A percentile compares a stretch with the other conserved stretches of the same genome.
phyloP scores from a whole-genome alignment of 148 eudicot species.

The Vaccinium corymbosum region DNA sequence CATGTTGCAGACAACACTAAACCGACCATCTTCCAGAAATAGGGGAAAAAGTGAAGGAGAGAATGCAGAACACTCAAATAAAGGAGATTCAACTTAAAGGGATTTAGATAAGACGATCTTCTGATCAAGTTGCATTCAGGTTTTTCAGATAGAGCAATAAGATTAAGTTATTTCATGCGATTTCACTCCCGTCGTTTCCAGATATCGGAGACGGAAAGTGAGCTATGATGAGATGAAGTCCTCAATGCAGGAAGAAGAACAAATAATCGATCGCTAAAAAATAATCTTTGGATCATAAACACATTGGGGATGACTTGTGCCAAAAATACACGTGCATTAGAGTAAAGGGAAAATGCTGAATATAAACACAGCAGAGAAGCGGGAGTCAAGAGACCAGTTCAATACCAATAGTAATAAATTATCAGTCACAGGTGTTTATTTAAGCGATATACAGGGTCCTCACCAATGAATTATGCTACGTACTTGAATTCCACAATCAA shows the following conservation, averaged over 20 bases:
- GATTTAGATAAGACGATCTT: not conserved
- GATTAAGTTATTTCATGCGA: not conserved
- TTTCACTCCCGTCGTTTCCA: not conserved
- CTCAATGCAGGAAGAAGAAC: not conserved
- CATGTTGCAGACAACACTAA: not conserved
- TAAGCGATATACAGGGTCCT: not conserved
- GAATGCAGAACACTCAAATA: conserved; percentile 2
- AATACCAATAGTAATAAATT: not conserved
- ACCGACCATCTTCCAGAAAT: not conserved
- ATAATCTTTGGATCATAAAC: not conserved
- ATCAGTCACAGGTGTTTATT: not conserved
- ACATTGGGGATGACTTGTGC: not conserved
- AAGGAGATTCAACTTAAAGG: not conserved
- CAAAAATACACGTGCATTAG: not conserved
- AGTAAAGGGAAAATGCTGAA: not conserved
- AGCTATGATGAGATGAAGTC: not conserved
- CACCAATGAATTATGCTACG: too few species aligned
- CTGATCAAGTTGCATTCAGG: conserved; percentile 9
- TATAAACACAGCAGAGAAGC: not conserved
- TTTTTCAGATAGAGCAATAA: not conserved
- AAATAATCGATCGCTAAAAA: not conserved
- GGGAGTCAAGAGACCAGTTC: not conserved
- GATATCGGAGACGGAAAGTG: not conserved
- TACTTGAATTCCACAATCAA: not conserved
- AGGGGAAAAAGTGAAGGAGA: not conserved